Conservation (phyloP, 2,329 filamentous ascomycete genomes). For the Colletotrichum kahawae region DNA sequence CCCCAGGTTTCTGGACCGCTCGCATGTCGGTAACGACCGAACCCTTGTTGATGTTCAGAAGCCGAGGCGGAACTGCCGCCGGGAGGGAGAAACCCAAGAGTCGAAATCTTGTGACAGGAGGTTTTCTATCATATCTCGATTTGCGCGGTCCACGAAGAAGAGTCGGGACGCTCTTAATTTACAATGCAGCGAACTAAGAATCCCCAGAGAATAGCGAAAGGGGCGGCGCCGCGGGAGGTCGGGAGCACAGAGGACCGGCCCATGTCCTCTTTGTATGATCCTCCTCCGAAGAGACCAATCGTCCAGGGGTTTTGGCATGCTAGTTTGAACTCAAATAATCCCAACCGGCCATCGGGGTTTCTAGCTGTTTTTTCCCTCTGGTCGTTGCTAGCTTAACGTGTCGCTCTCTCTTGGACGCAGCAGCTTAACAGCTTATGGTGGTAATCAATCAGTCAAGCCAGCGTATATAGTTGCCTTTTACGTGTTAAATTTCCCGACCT, state of each 20-base stretch:
- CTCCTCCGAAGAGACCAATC: background rate
- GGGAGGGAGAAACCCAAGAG: background rate
- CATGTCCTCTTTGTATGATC: background rate
- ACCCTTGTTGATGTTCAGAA: background rate
- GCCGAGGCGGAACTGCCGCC: background rate
- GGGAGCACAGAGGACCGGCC: background rate
- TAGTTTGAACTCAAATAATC: constrained; percentile 12
- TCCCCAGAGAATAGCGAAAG: background rate
- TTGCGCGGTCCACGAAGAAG: background rate
- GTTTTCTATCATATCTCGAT: background rate
- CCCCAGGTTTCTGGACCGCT: background rate
- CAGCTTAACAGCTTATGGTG: background rate
- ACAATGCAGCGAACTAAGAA: background rate
- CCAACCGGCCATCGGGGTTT: background rate
- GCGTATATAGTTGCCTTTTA: background rate
- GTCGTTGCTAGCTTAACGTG: background rate
- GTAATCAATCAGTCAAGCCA: background rate
- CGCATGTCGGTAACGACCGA: background rate
- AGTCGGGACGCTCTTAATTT: background rate
- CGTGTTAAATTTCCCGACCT: background rate
- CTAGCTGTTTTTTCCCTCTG: background rate
- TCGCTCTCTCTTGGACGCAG: background rate
- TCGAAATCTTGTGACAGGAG: background rate
- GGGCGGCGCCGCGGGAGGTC: background rate
- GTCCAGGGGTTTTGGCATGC: background rate